Evolutionary conservation across 208 protist species (phyloP).

Genomic region (Sergeia podlipaevii): DNA sequence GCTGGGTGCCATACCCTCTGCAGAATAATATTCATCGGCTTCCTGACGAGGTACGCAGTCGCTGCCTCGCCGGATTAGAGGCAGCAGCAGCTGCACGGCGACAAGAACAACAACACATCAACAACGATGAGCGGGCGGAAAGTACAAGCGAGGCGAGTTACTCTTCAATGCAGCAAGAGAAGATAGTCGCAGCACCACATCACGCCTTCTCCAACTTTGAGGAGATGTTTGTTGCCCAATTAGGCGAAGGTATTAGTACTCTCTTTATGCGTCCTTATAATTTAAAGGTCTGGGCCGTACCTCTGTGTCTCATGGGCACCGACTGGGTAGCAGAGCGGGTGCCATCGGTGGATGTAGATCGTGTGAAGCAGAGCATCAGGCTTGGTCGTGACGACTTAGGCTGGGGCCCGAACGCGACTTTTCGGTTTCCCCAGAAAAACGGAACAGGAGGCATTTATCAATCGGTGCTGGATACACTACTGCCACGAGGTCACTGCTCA

Average conservation of each 20-base stretch:
- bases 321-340: constrained; percentile 81
- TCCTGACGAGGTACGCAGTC: constrained; percentile 30
- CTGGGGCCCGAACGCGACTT: constrained; percentile 80
- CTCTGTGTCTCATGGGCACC: constrained; percentile 48
- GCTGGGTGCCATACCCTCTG: constrained; percentile 73
- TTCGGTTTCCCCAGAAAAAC: constrained; percentile 60
- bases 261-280: constrained; percentile 84
- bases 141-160: too few relatives aligned
- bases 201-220: constrained; percentile 35
- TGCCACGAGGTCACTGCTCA: constrained; percentile 15
- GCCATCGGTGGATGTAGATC: constrained; percentile 47
- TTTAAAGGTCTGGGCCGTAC: constrained; percentile 80
- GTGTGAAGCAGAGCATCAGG: constrained; percentile 51
- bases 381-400: constrained; percentile 44
- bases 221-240: constrained; percentile 51
- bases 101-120: too few relatives aligned
- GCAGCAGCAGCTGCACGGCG: constrained; percentile 15
- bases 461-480: constrained; percentile 30
- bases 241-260: constrained; percentile 54
- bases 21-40: constrained; percentile 81
- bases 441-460: constrained; percentile 72
- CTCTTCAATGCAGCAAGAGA: too few relatives aligned
- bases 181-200: too few relatives aligned
- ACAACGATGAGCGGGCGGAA: too few relatives aligned
- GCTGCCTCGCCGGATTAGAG: constrained; percentile 45